A percentile compares a stretch with the other conserved stretches of the same genome.
Evolutionary conservation across 106 monocot genomes (phyloP).

Genomic region (Vanilla planifolia): DNA sequence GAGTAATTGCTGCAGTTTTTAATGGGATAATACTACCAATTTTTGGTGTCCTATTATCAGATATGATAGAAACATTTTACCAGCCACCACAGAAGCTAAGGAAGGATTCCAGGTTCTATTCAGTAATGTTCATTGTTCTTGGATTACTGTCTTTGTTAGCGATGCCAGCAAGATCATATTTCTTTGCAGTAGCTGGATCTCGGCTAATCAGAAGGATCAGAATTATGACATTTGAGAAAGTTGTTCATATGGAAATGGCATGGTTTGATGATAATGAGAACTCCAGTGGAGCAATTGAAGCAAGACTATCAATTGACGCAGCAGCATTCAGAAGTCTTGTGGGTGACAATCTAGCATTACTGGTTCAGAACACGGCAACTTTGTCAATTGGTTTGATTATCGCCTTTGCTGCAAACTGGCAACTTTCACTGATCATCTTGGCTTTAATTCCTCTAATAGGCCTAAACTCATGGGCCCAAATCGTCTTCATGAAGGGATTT

Average conservation of each 20-base stretch:
- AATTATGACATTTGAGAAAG: constrained; percentile 19
- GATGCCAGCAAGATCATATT: constrained; percentile 17
- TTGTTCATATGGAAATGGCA: constrained; percentile 21
- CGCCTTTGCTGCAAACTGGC: constrained; percentile 18
- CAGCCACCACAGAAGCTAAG: constrained; percentile 3
- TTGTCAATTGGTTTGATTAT: constrained; percentile 10
- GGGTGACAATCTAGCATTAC: constrained; percentile 13
- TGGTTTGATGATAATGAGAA: constrained; percentile 20
- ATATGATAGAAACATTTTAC: constrained; percentile 16
- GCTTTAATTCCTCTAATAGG: constrained; percentile 14
- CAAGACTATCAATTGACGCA: constrained; percentile 16
- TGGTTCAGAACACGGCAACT: constrained; percentile 20
- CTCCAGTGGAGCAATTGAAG: constrained; percentile 18
- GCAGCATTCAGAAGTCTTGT: constrained; percentile 22
- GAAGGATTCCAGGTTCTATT: constrained; percentile 13
- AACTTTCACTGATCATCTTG: constrained; percentile 16
- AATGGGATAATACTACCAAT: constrained; percentile 14
- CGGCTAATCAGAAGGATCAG: constrained; percentile 16
- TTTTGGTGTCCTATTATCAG: constrained; percentile 14
- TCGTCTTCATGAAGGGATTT: constrained; percentile 15
- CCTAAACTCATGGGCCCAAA: constrained; percentile 14
- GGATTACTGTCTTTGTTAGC: constrained; percentile 9
- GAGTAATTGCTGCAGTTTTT: constrained; percentile 8
- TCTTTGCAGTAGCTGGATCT: constrained; percentile 17
- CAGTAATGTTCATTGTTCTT: constrained; percentile 13